Evolutionary conservation across 2,329 filamentous ascomycete genomes (phyloP), one percentile per base, ranked within the genome.

Genomic region (Arthrocladium fulminans): DNA sequence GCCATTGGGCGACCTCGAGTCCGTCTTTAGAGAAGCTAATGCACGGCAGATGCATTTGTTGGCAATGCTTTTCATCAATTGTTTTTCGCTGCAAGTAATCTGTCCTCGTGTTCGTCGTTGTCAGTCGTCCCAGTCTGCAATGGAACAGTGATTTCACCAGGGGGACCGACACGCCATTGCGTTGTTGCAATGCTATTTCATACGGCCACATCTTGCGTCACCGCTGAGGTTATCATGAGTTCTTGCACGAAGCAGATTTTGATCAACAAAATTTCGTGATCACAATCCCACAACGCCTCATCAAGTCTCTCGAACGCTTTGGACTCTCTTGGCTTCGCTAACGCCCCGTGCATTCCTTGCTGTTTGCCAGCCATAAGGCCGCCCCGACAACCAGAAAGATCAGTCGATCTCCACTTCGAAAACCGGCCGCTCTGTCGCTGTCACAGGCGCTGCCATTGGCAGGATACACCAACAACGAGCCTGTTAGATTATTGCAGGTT

Each of bases 181-280:
- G 32, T 15, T 35, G 32, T 35, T 45, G 32, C 20, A 39, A 27
- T 47, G 35, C 35, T 34, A 39, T 47, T n/a, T 35, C 44, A 38
- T 39, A 19, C 44, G 25, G 44, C 44, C 44, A 47, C 44, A 34
- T 47, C 44, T 47, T 47, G 44, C 44, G 44, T 34, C 44, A 38
- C 32, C n/a, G 20, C 7, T 6, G 6, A 42, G 20, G 39, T 3
- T 42, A 42, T 42, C n/a, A 42, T 25, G 22, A 25, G 22, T 25
- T 25, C 39, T 25, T 42, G 22, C 12, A 42, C 20, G 19, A 45
- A 45, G 42, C 13, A 22, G n/a, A 34, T 35, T 45, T 35, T 35
- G 29, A 3, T 20, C 30, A 23, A 41, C 10, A 45, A 37, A 37
- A 20, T 34, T 35, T 24, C 42, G 22, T 35, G 13, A 45, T 45